Conservation (phyloP, 2,329 filamentous ascomycete species). For the Penicillium sp. region DNA sequence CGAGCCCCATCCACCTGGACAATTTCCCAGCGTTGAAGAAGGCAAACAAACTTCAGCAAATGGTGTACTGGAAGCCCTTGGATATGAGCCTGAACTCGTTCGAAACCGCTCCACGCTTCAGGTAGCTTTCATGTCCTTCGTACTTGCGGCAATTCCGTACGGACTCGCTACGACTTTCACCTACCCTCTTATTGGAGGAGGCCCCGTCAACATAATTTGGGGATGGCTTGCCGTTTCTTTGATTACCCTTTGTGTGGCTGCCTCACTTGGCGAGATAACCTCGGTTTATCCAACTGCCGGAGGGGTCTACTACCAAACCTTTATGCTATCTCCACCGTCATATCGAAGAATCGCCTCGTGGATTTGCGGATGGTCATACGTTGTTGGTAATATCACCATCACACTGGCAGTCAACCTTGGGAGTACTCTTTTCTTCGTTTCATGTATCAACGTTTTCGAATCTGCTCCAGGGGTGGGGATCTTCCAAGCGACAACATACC, state of each 20-base stretch:
- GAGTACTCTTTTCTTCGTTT: slow-evolving; percentile 51
- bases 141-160: slow-evolving; percentile 68
- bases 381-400: slow-evolving; percentile 75
- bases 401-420: slow-evolving; percentile 71
- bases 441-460: slow-evolving; percentile 54
- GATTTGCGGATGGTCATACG: slow-evolving; percentile 68
- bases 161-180: slow-evolving; percentile 65
- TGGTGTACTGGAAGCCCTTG: slow-evolving; percentile 44
- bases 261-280: slow-evolving; percentile 65
- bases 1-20: background rate
- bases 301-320: slow-evolving; percentile 66
- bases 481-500: slow-evolving; percentile 49
- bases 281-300: slow-evolving; percentile 64
- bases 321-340: slow-evolving; percentile 60
- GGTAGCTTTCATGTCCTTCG: slow-evolving; percentile 46
- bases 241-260: slow-evolving; percentile 59
- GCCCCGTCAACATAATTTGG: slow-evolving; percentile 66
- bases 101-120: slow-evolving; percentile 51
- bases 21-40: slow-evolving; percentile 6
- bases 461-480: slow-evolving; percentile 45
- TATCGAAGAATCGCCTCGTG: slow-evolving; percentile 64
- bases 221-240: slow-evolving; percentile 63
- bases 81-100: slow-evolving; percentile 62
- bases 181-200: slow-evolving; percentile 64
- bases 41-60: slow-evolving; percentile 14